These are phyloP conservation scores for Sungouiozyma ichnusensis DNA, from an alignment of 805 yeast genomes.

Conservation along the genomic window DNA sequence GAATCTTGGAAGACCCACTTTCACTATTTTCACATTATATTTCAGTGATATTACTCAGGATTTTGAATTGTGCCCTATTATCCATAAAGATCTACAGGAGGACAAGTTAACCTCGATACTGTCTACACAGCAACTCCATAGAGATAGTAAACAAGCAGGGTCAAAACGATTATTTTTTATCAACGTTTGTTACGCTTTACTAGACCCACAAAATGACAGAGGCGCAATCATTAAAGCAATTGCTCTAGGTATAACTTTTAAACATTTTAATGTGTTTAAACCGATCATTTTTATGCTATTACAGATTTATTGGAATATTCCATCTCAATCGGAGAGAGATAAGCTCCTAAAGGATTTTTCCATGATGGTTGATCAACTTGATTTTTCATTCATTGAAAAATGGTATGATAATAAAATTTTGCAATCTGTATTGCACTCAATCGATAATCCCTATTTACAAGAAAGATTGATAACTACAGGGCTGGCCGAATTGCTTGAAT, in stretches of 20 bases:
- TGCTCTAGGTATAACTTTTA: conserved; percentile 44
- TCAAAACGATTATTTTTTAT: conserved; percentile 47
- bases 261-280: conserved; percentile 45
- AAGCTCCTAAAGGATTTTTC: conserved; percentile 15
- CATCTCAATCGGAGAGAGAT: conserved; percentile 4
- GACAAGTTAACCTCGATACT: neutral
- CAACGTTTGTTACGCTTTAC: conserved; percentile 44
- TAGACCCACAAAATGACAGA: conserved; percentile 35
- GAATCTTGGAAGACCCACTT: conserved; percentile 42
- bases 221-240: conserved; percentile 53
- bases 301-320: conserved; percentile 25
- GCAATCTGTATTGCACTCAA: conserved; percentile 17
- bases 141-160: conserved; percentile 11
- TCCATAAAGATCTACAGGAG: neutral
- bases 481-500: conserved; percentile 3
- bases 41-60: conserved; percentile 18
- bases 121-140: neutral
- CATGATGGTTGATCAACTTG: conserved; percentile 19
- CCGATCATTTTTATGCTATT: conserved; percentile 47
- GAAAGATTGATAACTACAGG: conserved; percentile 7
- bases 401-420: conserved; percentile 9
- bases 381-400: conserved; percentile 12
- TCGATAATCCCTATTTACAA: conserved; percentile 11
- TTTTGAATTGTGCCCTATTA: conserved; percentile 19
- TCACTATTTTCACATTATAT: conserved; percentile 45